A percentile compares a stretch with the other conserved stretches of the same genome.
These are phyloP conservation scores for Pilatotrama ljubarskyi DNA, from an alignment of 768 basidiomycete species.

Conservation along the genomic window DNA sequence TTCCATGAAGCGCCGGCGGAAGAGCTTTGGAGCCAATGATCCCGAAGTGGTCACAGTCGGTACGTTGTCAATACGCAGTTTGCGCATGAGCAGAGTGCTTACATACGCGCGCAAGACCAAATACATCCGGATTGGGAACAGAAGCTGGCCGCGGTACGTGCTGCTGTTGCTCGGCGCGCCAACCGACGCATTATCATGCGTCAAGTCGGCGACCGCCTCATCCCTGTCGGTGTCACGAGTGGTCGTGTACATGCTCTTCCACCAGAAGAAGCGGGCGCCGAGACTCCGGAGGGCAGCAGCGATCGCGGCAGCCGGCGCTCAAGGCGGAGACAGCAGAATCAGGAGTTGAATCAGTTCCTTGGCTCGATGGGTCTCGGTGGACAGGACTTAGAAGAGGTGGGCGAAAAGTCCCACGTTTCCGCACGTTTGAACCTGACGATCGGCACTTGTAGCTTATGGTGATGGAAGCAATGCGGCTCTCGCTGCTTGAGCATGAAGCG, in stretches of 20 bases:
- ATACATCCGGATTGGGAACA: conserved; percentile 98
- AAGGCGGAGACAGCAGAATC: conserved; percentile 58
- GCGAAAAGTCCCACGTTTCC: conserved; percentile 23
- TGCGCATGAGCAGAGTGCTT: neutral
- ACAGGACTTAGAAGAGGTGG: conserved; percentile 92
- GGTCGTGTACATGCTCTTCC: conserved; percentile 73
- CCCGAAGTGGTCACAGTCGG: conserved; percentile 92
- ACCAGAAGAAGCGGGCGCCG: conserved; percentile 55
- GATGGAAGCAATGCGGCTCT: conserved; percentile 98
- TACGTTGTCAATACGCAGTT: conserved; percentile 37
- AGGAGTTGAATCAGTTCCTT: conserved; percentile 63
- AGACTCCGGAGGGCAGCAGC: conserved; percentile 39
- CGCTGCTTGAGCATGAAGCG: conserved; percentile 92
- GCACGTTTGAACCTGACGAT: neutral
- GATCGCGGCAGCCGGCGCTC: conserved; percentile 48
- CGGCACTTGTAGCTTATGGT: conserved; percentile 75
- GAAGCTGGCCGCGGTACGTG: conserved; percentile 90
- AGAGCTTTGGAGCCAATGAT: conserved; percentile 84
- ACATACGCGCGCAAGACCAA: conserved; percentile 59
- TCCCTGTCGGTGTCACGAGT: conserved; percentile 95
- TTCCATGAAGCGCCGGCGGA: conserved; percentile 67
- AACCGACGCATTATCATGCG: conserved; percentile 98
- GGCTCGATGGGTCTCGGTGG: conserved; percentile 68
- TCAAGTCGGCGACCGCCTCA: conserved; percentile 94
- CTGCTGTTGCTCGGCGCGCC: conserved; percentile 93